Evolutionary conservation across 2,329 filamentous ascomycete species (phyloP), one percentile per base, ranked within the genome.

Genomic region (Penicillium sp.): DNA sequence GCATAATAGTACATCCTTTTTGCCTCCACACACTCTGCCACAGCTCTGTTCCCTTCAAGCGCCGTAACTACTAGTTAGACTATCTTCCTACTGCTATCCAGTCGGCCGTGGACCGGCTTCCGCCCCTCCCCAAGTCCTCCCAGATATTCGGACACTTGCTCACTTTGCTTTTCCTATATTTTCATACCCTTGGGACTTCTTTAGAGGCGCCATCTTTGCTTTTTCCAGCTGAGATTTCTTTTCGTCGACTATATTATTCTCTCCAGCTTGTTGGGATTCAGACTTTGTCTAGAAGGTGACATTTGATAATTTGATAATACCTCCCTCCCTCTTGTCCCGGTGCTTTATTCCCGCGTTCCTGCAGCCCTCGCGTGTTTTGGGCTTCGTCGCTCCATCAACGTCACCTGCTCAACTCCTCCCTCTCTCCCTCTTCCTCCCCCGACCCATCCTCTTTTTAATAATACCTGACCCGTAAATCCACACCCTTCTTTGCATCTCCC

Each of bases 361-460:
- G 68, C 70, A 69, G 69, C 65, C 64, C 67, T 70, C 68, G 67
- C 71, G 69, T 71, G 66, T 71, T 70, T 41, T 66, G 67, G 69
- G 69, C 66, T 71, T 69, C 67, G 65, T 71, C 70, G 70, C 69
- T 71, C 68, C 68, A 73, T 71, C 70, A 73, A 73, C 71, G 70
- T 71, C 71, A 73, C 67, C 67, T 71, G 66, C 70, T 68, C 69
- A 61, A 64, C 58, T 61, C 61, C 64, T 67, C 66, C 67, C 65
- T 61, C 60, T 58, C 64, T 68, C 54, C 58, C 66, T 59, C 54
- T 48, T 61, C 60, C 49, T 57, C 62, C 60, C 55, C 62, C 60
- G 60, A 61, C 63, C 58, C 52, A 63, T 59, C 60, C 60, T 55
- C 58, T 61, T 56, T 58, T 60, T 58, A 56, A 61, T 65, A 66